A percentile compares a stretch with the other conserved stretches of the same genome.
These are phyloP conservation scores for Chaetoceros tenuissimus DNA, from an alignment of 108 stramenopile genomes.

Conservation along the genomic window DNA sequence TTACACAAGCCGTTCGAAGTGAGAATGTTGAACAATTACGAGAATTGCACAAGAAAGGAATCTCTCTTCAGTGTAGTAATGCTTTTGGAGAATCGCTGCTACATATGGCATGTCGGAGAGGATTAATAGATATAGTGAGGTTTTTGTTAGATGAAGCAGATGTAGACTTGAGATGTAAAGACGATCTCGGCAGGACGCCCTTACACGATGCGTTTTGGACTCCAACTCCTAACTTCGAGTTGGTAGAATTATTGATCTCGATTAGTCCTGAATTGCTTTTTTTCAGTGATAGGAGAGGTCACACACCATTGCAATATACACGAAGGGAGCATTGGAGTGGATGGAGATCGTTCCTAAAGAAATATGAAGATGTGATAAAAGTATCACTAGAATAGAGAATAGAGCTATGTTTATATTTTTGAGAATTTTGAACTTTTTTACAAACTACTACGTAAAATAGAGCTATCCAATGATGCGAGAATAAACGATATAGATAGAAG, in stretches of 20 bases:
- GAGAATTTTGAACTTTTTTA: too few species aligned
- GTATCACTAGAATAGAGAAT: neutral
- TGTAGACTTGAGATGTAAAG: slow-evolving; percentile 18
- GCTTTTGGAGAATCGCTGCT: slow-evolving; percentile 55
- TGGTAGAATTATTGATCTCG: slow-evolving; percentile 23
- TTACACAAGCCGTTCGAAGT: slow-evolving; percentile 45
- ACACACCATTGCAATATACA: slow-evolving; percentile 31
- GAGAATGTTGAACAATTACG: slow-evolving; percentile 40
- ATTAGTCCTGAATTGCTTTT: slow-evolving; percentile 25
- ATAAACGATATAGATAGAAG: too few species aligned
- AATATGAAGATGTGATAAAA: neutral
- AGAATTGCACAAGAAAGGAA: slow-evolving; percentile 17
- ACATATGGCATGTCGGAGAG: slow-evolving; percentile 55
- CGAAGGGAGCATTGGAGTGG: slow-evolving; percentile 20
- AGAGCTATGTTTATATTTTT: neutral
- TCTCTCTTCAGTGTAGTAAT: slow-evolving; percentile 39
- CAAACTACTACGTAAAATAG: too few species aligned
- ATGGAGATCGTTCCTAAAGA: neutral
- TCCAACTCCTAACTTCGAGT: slow-evolving; percentile 21
- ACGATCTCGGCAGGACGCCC: slow-evolving; percentile 52
- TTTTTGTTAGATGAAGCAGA: slow-evolving; percentile 34
- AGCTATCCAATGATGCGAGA: too few species aligned
- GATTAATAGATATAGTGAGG: slow-evolving; percentile 20
- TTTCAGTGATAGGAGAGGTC: slow-evolving; percentile 28
- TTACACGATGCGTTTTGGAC: slow-evolving; percentile 65